Evolutionary conservation across 2,329 filamentous ascomycete species (phyloP).

Genomic region (Hortaea werneckii): DNA sequence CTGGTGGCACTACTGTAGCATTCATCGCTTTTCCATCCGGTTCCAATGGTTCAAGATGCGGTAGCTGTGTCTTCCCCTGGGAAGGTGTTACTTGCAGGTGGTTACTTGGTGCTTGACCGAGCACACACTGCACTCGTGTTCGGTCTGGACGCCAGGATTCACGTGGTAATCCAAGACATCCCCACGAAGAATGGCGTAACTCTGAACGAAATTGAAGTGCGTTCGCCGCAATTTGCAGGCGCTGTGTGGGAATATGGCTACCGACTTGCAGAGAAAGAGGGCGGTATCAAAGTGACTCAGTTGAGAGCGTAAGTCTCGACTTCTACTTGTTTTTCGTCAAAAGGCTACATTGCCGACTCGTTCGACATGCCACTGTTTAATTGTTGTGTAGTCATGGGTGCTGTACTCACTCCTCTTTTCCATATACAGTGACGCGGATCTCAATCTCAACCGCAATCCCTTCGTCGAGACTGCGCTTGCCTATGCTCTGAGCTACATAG

Average conservation of each 20-base stretch:
- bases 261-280: constrained; percentile 55
- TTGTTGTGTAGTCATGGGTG: not conserved
- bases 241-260: constrained; percentile 85
- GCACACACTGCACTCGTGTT: constrained; percentile 67
- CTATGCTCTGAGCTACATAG: constrained; percentile 79
- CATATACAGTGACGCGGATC: constrained; percentile 24
- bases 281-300: constrained; percentile 74
- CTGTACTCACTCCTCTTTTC: constrained; percentile 1
- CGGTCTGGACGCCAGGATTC: constrained; percentile 54
- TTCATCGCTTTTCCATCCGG: not conserved
- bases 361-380: not conserved
- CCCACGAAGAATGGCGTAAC: constrained; percentile 51
- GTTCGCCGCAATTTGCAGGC: constrained; percentile 81
- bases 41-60: constrained; percentile 12
- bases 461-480: constrained; percentile 88
- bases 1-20: too few relatives aligned
- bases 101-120: constrained; percentile 88
- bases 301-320: constrained; percentile 58
- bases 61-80: constrained; percentile 72
- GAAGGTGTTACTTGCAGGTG: constrained; percentile 89
- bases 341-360: too few relatives aligned
- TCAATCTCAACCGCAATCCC: constrained; percentile 52
- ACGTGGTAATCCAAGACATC: constrained; percentile 48
- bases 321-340: too few relatives aligned
- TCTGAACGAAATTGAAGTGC: constrained; percentile 66